Base-by-base conservation (phyloP, 176 grass and related monocot genomes). In the Pontederia paniculata region DNA sequence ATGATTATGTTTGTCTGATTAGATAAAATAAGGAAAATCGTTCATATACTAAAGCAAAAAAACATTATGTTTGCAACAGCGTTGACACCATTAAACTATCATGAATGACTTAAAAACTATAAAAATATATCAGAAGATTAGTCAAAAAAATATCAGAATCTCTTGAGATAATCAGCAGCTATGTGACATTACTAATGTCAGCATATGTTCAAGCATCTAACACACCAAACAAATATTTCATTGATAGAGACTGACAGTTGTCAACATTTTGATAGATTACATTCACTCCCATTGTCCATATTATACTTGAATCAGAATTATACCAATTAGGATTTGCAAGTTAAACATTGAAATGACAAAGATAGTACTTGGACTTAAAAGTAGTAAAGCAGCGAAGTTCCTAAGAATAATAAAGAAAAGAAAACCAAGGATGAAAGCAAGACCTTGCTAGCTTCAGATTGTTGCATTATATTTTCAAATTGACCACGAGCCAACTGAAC, bases 381-480 rank as follows among this genome's bases (percentile, higher is more conserved):
- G 21, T 37, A 44, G 41, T 18, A 14, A 17, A 41, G 23, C 42
- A n/a, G 1, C 17, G 23, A 54, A 12, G 19, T 20, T 54, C 1
- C 4, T 22, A 20, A 15, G 42, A 69, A 8, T 8, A 22, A 50
- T 22, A 57, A 12, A 47, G 37, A 17, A 21, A 46, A 42, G 4
- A 23, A 12, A 60, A 58, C 74, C n/a, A 3, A 20, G 28, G 14
- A 4, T 73, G 37, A 11, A 42, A 55, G 19, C 67, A 45, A 17
- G 57, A 89, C 91, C 74, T 84, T 73, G 67, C 55, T 89, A 42
- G 82, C 82, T 51, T 84, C 73, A 76, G 85, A 83, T 74, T 89
- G 90, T 10, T 77, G 79, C 56, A 96, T 58, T 58, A 96, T 59
- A 19, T 57, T 75, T 37, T 83, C 79, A 28, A 96, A 77, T 70